These are phyloP conservation scores for Bimuria novae-zelandiae DNA, from an alignment of 2,329 filamentous ascomycete species.

Conservation along the genomic window DNA sequence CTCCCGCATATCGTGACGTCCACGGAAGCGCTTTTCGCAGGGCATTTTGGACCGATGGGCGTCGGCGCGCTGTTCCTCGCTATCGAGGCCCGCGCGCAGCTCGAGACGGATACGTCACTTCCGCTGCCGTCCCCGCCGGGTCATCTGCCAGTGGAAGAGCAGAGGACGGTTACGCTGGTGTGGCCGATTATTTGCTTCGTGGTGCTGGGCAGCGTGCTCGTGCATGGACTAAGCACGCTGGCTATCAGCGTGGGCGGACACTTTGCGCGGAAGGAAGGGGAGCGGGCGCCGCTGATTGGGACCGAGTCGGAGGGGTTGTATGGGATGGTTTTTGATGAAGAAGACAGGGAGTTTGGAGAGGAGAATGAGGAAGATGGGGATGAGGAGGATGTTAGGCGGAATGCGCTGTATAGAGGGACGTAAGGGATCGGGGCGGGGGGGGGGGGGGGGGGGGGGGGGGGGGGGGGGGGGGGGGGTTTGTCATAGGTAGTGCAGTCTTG, in stretches of 20 bases:
- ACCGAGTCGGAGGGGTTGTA: slow-evolving; percentile 56
- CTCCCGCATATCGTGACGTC: slow-evolving; percentile 56
- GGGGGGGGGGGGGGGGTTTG: too few species aligned
- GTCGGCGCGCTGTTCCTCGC: slow-evolving; percentile 61
- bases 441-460: too few species aligned
- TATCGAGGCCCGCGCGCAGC: slow-evolving; percentile 58
- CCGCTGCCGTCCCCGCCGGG: slow-evolving; percentile 52
- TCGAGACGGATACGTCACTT: slow-evolving; percentile 55
- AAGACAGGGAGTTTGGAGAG: slow-evolving; percentile 33
- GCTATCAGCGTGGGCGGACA: slow-evolving; percentile 56
- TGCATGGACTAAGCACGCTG: slow-evolving; percentile 60
- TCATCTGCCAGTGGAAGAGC: slow-evolving; percentile 37
- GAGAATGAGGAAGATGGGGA: slow-evolving; percentile 15
- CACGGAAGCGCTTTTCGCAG: slow-evolving; percentile 59
- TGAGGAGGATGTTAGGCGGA: neutral
- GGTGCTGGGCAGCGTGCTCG: slow-evolving; percentile 58
- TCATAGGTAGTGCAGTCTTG: too few species aligned
- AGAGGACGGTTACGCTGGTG: slow-evolving; percentile 51
- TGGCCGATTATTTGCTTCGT: slow-evolving; percentile 62
- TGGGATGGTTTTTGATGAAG: slow-evolving; percentile 55
- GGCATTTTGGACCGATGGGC: slow-evolving; percentile 64
- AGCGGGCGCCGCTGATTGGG: slow-evolving; percentile 56
- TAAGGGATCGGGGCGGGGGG: too few species aligned
- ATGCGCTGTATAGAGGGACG: neutral
- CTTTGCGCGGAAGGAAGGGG: slow-evolving; percentile 51